Evolutionary conservation across 1,139 yeast species (phyloP), one percentile per base, ranked within the genome.

Genomic region (Candida tetrigidarum): DNA sequence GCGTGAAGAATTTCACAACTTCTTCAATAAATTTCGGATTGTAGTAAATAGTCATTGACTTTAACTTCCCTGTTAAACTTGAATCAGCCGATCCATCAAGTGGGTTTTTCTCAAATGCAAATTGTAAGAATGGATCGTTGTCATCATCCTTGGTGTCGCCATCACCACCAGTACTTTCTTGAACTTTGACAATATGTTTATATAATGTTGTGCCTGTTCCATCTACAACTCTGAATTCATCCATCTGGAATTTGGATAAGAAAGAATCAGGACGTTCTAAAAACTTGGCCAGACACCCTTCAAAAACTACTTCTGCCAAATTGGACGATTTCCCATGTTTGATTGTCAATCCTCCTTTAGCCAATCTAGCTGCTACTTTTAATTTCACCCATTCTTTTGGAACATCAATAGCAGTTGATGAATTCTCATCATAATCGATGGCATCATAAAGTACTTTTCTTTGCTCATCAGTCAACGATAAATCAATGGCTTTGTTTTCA

Each of bases 1-100:
- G 97, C 39, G 79, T 83, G 71, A 95, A 93, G 58, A 95, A 93
- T 45, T 65, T 67, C 11, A 79, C 74, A 39, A 93, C 74, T 46
- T 84, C 88, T 55, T 91, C 95, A 37, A 93, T 75, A 57, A 95
- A 89, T 42, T 71, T 77, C 5, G 91, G 86, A 62, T 92, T 92
- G 63, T 93, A 93, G 58, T 87, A 90, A 14, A 95, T 83, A 0
- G 96, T 89, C 83, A 93, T 86, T 50, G 97, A 89, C 53, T 84
- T 84, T 61, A 92, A 75, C 57, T 86, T 87, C 3, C 91, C 86
- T 41, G 81, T 69, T 27, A 95, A 66, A 15, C 78, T 78, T 0
- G 96, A 84, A 62, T 92, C 97, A 0, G 98, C 97, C 19, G 80
- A 71, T 6, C 77, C 86, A 63, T 90, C 95, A 32, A 90, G 65